Conservation (phyloP, 2,329 filamentous ascomycete genomes). For the Cladosporium sp. region DNA sequence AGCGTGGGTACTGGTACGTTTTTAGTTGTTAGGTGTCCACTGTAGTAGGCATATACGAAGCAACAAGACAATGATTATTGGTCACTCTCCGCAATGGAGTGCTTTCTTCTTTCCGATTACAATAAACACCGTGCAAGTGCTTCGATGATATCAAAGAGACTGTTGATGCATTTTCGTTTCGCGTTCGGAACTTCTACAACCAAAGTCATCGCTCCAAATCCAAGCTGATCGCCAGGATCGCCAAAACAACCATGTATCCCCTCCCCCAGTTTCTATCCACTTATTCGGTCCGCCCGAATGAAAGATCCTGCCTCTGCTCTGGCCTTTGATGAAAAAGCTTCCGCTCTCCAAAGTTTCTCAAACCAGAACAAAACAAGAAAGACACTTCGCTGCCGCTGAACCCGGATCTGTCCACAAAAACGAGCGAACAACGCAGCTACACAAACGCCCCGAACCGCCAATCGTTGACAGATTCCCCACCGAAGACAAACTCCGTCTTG, state of each 20-base stretch:
- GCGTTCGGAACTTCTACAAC: not conserved
- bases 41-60: not conserved
- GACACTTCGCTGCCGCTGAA: not conserved
- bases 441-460: too few relatives aligned
- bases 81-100: not conserved
- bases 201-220: not conserved
- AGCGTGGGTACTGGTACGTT: not conserved
- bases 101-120: not conserved
- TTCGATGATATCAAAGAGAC: not conserved
- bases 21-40: not conserved
- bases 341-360: not conserved
- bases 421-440: not conserved
- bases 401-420: not conserved
- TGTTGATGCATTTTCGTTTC: not conserved
- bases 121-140: not conserved
- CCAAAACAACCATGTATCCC: not conserved
- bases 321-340: not conserved
- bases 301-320: not conserved
- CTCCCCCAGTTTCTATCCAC: not conserved
- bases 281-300: not conserved
- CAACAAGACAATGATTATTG: conserved; percentile 1
- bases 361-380: not conserved
- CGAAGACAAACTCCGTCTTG: not conserved
- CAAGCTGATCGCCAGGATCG: not conserved
- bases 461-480: too few relatives aligned